phyloP scores from a whole-genome alignment of 345 rosid genomes.

The Eucalyptus tenuipes region DNA sequence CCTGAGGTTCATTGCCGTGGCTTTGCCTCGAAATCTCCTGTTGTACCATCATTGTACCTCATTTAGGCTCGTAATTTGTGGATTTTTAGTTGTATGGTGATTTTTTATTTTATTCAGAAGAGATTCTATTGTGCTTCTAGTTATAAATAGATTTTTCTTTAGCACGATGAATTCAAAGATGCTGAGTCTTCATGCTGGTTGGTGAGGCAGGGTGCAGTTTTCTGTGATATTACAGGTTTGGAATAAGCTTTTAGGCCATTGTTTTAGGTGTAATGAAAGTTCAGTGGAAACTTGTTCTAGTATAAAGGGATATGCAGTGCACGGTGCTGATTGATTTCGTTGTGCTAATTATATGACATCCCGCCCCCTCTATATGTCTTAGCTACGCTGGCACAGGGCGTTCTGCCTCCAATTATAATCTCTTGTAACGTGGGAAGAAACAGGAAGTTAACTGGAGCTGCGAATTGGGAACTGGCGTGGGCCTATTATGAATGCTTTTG shows the following conservation, averaged over 20 bases:
- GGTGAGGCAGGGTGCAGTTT: not conserved
- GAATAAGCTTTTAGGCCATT: not conserved
- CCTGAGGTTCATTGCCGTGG: not conserved
- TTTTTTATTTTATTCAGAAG: not conserved
- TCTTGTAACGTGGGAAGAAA: not conserved
- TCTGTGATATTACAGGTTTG: not conserved
- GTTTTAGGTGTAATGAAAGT: not conserved
- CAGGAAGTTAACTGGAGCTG: not conserved
- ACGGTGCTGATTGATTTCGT: not conserved
- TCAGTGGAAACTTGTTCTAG: not conserved
- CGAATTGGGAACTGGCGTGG: not conserved
- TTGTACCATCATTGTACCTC: not conserved
- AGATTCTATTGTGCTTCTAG: not conserved
- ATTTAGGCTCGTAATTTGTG: not conserved
- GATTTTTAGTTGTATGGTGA: not conserved
- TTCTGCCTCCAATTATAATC: not conserved
- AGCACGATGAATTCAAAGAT: not conserved
- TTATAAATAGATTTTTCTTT: not conserved
- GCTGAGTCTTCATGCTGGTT: not conserved
- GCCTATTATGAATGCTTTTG: not conserved
- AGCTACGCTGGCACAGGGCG: not conserved
- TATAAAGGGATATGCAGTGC: not conserved
- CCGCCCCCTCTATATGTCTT: not conserved
- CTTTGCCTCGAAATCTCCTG: not conserved
- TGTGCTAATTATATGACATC: not conserved